Conservation (phyloP, 2,329 filamentous ascomycete genomes). For the Leptographium flavum region DNA sequence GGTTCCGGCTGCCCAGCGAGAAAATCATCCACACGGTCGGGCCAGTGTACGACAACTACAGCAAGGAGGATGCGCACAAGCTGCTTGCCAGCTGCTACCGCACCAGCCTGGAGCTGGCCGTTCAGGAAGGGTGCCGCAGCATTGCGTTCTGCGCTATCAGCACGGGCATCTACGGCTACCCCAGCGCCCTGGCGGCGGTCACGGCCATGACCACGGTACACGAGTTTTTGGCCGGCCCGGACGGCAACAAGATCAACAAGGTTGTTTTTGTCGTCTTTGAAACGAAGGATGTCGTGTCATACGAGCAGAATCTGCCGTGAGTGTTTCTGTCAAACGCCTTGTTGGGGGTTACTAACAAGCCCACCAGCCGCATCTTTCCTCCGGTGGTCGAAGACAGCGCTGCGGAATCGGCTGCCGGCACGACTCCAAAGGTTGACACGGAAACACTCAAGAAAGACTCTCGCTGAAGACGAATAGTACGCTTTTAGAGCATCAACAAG, state of each 20-base stretch:
- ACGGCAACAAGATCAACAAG: constrained; percentile 43
- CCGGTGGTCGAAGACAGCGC: constrained; percentile 10
- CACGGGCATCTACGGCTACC: constrained; percentile 84
- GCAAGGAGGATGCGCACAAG: constrained; percentile 26
- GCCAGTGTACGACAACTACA: constrained; percentile 48
- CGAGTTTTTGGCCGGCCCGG: constrained; percentile 33
- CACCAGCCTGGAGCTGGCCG: constrained; percentile 58
- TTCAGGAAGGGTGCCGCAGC: constrained; percentile 47
- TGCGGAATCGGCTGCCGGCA: neutral
- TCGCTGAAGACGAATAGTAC: no score
- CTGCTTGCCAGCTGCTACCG: constrained; percentile 52
- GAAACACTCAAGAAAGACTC: no score
- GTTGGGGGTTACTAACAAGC: neutral
- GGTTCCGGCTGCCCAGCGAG: constrained; percentile 59
- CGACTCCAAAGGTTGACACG: neutral
- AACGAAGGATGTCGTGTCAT: constrained; percentile 61
- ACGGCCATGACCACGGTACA: constrained; percentile 50
- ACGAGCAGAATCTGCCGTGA: constrained; percentile 59
- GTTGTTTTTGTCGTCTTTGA: constrained; percentile 81
- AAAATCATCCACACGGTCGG: constrained; percentile 87
- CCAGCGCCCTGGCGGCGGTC: constrained; percentile 55
- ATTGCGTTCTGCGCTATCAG: constrained; percentile 77
- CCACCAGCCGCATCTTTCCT: constrained; percentile 16
- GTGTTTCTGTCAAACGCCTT: constrained; percentile 19
- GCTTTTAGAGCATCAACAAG: no score